These are phyloP conservation scores for Wallacemonas sp. DNA, from an alignment of 208 protist species.

Conservation along the genomic window DNA sequence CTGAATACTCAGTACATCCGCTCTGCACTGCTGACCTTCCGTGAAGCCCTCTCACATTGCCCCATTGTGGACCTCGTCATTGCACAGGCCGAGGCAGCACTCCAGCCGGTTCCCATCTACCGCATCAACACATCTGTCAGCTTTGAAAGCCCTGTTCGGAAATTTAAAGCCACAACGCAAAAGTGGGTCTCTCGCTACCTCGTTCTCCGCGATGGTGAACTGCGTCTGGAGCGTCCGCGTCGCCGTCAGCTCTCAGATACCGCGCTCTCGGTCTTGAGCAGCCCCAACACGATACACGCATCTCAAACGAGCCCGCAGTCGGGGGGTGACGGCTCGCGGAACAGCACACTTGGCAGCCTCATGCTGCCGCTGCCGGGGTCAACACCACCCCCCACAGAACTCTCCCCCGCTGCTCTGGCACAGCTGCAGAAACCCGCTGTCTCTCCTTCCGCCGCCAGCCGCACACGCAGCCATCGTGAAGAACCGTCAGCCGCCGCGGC, in stretches of 20 bases:
- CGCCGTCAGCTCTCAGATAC: neutral
- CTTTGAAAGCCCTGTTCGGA: constrained; percentile 21
- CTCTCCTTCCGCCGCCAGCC: too few species aligned
- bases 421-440: too few species aligned
- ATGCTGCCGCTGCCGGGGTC: neutral
- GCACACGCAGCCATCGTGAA: too few species aligned
- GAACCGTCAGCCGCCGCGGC: neutral
- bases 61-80: constrained; percentile 20
- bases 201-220: constrained; percentile 9
- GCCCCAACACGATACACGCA: too few species aligned
- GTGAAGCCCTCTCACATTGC: constrained; percentile 23
- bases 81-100: constrained; percentile 19
- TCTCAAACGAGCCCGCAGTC: neutral
- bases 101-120: constrained; percentile 11
- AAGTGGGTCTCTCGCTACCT: constrained; percentile 17
- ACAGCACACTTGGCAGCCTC: constrained; percentile 13
- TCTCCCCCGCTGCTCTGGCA: neutral
- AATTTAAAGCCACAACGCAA: constrained; percentile 12
- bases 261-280: too few species aligned
- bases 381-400: neutral
- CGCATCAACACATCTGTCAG: constrained; percentile 13
- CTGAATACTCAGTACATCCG: constrained; percentile 30
- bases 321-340: constrained; percentile 3
- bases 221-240: constrained; percentile 6
- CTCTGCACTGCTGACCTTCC: constrained; percentile 21